Evolutionary conservation across 1,139 yeast species (phyloP).

Genomic region (Diutina siamensis): DNA sequence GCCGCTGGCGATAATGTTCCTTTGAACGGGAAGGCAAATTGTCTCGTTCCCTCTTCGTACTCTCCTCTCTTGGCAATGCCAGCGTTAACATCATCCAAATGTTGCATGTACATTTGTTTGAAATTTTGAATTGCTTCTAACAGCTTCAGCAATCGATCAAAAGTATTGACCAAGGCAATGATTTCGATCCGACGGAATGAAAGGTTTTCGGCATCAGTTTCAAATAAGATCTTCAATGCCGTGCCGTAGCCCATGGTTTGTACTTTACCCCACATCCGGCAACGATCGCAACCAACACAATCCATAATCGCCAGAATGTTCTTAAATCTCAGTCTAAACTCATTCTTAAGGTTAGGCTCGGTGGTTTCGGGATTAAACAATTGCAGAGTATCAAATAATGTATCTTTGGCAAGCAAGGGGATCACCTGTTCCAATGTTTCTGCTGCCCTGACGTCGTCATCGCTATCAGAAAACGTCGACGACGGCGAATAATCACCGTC

Average conservation of each 20-base stretch:
- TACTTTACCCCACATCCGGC: constrained; percentile 95
- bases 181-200: constrained; percentile 72
- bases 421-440: background rate
- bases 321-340: constrained; percentile 73
- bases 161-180: constrained; percentile 83
- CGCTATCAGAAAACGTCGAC: constrained; percentile 17
- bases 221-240: constrained; percentile 81
- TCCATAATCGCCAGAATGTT: constrained; percentile 93
- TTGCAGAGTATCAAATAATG: constrained; percentile 33
- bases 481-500: constrained; percentile 20
- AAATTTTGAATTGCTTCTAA: constrained; percentile 65
- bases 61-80: constrained; percentile 34
- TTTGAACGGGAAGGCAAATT: constrained; percentile 31
- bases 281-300: constrained; percentile 96
- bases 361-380: constrained; percentile 45
- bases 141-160: constrained; percentile 83
- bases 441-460: constrained; percentile 12
- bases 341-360: constrained; percentile 57
- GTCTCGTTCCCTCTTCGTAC: constrained; percentile 21
- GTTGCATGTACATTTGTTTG: constrained; percentile 40
- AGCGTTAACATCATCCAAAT: constrained; percentile 28
- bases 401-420: constrained; percentile 15
- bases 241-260: constrained; percentile 98
- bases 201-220: constrained; percentile 39
- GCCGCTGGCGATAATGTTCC: background rate